Base-by-base conservation (phyloP, 2,329 filamentous ascomycete species). In the Fusarium cicatricum region DNA sequence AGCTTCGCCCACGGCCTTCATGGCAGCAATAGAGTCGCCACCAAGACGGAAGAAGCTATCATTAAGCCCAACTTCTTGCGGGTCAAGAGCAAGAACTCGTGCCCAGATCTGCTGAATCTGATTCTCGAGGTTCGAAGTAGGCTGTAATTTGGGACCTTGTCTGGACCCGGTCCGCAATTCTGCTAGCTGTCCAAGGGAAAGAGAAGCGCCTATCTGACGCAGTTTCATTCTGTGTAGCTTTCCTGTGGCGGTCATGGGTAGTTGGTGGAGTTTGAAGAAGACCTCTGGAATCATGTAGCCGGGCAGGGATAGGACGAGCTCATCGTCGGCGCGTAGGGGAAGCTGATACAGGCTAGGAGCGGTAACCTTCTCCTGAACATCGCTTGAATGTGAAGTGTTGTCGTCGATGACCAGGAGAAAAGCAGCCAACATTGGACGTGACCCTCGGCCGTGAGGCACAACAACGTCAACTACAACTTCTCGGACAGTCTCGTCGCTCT, bases 31-130 rank as follows among this genome's bases (percentile, higher is more conserved):
- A 0, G 80, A 82, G 60, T 82, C 78, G 16, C 80, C 80, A 7
- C 80, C 80, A 0, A 81, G 72, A 0, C 71, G 71, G 70, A 83
- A 80, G 66, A 83, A 82, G 65, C 76, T 80, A 58, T 81, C 76
- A 3, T 78, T 73, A 2, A 72, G 58, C 2, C 74, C 73, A 21
- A 81, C 77, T 4, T 64, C 55, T 2, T 72, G 62, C 11, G 68
- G 48, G 2, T 67, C 57, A 4, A 78, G 57, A 3, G 61, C 62
- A 5, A 81, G 69, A 0, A 77, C 62, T 1, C 70, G 62, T 5
- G 70, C 67, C 77, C 79, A 81, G 17, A 75, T 64, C 14, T 52
- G 43, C n/a, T 67, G 71, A 16, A 78, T 60, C 0, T 64, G 64
- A 6, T 44, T 28, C 33, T 71, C 15, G 5, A 36, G 17, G 8